Evolutionary conservation across 148 eudicot species (phyloP).

Genomic region (Vaccinium macrocarpon): DNA sequence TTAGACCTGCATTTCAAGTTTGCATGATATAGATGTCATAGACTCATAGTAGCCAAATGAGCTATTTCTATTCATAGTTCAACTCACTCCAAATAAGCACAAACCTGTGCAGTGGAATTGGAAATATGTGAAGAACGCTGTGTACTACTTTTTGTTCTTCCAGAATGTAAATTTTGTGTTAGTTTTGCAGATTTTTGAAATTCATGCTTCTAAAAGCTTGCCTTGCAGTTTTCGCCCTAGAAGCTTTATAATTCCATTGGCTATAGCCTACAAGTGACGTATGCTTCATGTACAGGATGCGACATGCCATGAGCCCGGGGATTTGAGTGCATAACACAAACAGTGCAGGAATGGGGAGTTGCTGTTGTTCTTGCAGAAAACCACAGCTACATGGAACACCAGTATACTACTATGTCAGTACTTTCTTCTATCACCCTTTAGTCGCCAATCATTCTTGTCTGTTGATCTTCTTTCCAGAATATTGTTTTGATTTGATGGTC

Average conservation of each 20-base stretch:
- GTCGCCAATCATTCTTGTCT: neutral
- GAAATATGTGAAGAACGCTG: neutral
- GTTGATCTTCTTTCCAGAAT: conserved; percentile 4
- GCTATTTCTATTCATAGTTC: neutral
- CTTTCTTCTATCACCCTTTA: conserved; percentile 12
- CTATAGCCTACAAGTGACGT: neutral
- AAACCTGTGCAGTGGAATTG: neutral
- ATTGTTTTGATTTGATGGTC: conserved; percentile 9
- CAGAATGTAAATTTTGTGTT: neutral
- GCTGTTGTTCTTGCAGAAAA: conserved; percentile 78
- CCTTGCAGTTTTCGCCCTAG: neutral
- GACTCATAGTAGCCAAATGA: neutral
- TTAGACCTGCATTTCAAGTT: neutral
- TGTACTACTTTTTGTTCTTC: neutral
- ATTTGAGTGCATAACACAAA: conserved; percentile 14
- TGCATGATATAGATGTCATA: neutral
- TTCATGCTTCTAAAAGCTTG: neutral
- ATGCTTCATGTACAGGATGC: neutral
- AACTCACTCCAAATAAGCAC: neutral
- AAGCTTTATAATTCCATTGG: neutral
- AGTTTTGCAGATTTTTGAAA: neutral
- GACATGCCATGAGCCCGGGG: neutral
- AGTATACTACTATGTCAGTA: conserved; percentile 80
- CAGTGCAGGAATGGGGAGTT: conserved; percentile 60
- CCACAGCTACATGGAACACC: conserved; percentile 73